Conservation (phyloP, 2,329 filamentous ascomycete species). For the Emmonsiellopsis sp. region DNA sequence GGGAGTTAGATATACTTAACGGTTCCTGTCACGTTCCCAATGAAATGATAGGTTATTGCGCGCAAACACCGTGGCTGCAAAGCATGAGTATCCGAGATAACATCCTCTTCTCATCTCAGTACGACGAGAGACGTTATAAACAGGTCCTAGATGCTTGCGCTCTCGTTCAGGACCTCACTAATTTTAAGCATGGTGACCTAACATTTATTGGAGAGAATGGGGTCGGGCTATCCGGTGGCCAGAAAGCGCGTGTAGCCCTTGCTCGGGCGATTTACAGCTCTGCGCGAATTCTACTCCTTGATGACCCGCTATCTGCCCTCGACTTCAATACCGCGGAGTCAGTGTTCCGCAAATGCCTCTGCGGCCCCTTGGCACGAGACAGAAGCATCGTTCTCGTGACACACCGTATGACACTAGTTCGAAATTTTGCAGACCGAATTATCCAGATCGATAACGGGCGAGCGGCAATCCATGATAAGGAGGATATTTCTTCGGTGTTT, state of each 20-base stretch:
- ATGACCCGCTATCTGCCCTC: conserved; percentile 51
- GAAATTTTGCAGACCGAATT: conserved; percentile 62
- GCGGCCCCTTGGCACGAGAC: conserved; percentile 43
- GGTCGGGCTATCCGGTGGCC: conserved; percentile 51
- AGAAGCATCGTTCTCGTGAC: conserved; percentile 53
- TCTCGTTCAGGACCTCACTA: conserved; percentile 50
- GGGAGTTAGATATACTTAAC: conserved; percentile 43
- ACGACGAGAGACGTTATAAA: conserved; percentile 60
- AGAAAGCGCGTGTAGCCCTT: conserved; percentile 52
- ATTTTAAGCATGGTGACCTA: conserved; percentile 55
- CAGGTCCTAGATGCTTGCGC: conserved; percentile 59
- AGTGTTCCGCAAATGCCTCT: conserved; percentile 49
- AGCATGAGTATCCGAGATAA: conserved; percentile 62
- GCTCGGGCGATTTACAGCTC: conserved; percentile 51
- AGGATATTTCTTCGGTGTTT: conserved; percentile 37
- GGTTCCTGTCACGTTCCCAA: conserved; percentile 35
- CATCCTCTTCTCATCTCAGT: conserved; percentile 54
- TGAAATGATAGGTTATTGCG: conserved; percentile 53
- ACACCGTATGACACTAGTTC: conserved; percentile 61
- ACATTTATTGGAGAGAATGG: conserved; percentile 54
- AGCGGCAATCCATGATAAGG: conserved; percentile 41
- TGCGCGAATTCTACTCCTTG: conserved; percentile 45
- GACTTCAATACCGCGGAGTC: conserved; percentile 56
- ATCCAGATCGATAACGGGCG: conserved; percentile 58
- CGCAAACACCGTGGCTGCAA: conserved; percentile 58